Conservation (phyloP, 2,329 filamentous ascomycete genomes). For the Apiospora saccharicola region DNA sequence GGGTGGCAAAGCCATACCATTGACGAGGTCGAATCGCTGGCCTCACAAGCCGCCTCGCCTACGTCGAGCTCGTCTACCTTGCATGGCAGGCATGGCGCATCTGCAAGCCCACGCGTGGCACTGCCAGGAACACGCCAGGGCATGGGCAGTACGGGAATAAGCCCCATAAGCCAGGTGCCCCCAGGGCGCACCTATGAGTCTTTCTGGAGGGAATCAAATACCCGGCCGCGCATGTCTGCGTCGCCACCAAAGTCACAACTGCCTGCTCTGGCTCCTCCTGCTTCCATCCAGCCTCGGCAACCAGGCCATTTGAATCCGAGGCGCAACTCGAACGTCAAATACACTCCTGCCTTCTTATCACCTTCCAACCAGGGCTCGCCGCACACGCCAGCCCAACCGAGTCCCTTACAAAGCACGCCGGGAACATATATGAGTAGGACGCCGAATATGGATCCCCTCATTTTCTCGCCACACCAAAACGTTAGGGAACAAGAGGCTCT, state of each 20-base stretch:
- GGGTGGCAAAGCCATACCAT: constrained; percentile 84
- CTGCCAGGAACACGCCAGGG: constrained; percentile 45
- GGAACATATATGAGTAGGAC: constrained; percentile 45
- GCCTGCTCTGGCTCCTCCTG: constrained; percentile 59
- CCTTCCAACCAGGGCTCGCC: constrained; percentile 57
- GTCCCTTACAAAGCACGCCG: constrained; percentile 48
- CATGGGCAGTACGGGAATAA: constrained; percentile 42
- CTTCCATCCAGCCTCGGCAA: constrained; percentile 60
- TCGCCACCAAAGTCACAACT: constrained; percentile 44
- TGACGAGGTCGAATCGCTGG: constrained; percentile 77
- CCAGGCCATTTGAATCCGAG: constrained; percentile 51
- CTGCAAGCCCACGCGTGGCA: constrained; percentile 61
- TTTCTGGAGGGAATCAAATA: constrained; percentile 53
- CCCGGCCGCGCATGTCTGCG: constrained; percentile 47
- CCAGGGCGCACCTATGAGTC: constrained; percentile 50
- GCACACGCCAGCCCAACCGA: constrained; percentile 48
- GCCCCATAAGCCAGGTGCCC: constrained; percentile 36
- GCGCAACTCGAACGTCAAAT: constrained; percentile 58
- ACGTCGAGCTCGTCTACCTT: constrained; percentile 65
- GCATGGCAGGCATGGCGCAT: constrained; percentile 58
- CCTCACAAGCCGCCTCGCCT: constrained; percentile 73
- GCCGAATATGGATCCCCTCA: constrained; percentile 57
- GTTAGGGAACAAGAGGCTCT: constrained; percentile 81
- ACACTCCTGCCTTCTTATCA: constrained; percentile 58
- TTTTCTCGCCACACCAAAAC: constrained; percentile 74